Evolutionary conservation across 2,329 filamentous ascomycete species (phyloP), one percentile per base, ranked within the genome.

Genomic region (Aureobasidium sp.): DNA sequence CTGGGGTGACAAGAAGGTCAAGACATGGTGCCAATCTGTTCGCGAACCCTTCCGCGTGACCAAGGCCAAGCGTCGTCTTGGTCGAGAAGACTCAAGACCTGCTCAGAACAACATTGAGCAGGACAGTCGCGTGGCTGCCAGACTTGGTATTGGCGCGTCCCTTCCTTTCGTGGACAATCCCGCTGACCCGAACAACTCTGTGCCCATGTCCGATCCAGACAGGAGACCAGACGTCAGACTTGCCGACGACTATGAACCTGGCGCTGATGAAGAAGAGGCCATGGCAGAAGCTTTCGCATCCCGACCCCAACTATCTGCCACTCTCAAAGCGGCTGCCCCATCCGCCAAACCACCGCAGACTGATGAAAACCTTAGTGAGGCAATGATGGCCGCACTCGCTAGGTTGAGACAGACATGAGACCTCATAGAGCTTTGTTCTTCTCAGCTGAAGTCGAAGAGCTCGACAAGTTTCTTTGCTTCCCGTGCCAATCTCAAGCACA

Each of bases 1-100:
- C 1, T 98, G 90, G 90, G 93, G 93, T 29, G 88, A 94, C 70
- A 90, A 88, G 72, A 98, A 98, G 70, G 89, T 96, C 19, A 85
- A 86, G 68, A 80, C 83, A 55, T 97, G 91, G 91, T 85, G 79
- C 60, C 79, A 76, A 54, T 85, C 86, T 8, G 86, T 96, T 1
- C 80, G 88, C 56, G 90, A 95, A 69, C 88, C 89, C 0, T 96
- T 97, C 62, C 75, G 88, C 55, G 81, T 85, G 4, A 81, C 83
- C 61, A 86, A 85, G 62, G 80, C 78, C n/a, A 87, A 73, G 59
- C 67, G 75, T 34, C 73, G 69, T n/a, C 58, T 74, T 12, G 63
- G 58, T 34, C 64, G 64, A n/a, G 67, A 70, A 38, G 64, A 63
- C 38, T 64, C 35, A 56, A 47, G 50, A 27, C 29, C 37, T 24